Evolutionary conservation across 495 filamentous ascomycete species (phyloP), one percentile per base, ranked within the genome.

Genomic region (Penicillium paradoxum): DNA sequence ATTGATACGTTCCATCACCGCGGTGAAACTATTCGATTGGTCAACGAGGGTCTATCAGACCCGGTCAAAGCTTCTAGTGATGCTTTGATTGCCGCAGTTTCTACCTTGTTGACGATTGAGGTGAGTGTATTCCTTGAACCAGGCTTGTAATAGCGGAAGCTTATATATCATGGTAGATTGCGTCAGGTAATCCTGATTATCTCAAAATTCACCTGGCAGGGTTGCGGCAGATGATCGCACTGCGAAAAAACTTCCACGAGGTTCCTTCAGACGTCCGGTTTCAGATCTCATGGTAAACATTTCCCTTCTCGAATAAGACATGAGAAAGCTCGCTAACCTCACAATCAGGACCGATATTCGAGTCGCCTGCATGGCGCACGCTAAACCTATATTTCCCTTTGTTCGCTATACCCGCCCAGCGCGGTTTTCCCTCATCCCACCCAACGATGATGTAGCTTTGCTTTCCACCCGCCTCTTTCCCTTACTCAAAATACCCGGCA

Each of bases 151-250:
- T 18, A 9, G n/a, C 14, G 6, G 8, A 27, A 10, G 45, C 48
- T 50, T 3, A 50, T n/a, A 47, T 25, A 34, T n/a, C 15, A 41
- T 25, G 24, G 21, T 34, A 77, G 74, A 74, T 75, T 32, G 71
- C 71, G 13, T 73, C 71, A 6, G 73, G 74, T 4, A 73, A 74
- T 34, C 65, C 71, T 8, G 71, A 77, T 49, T 74, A 74, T 59
- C 48, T 77, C 15, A 73, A 73, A 45, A 73, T 75, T n/a, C 74
- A 77, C 40, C 55, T 77, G 9, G 73, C 72, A n/a, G 74, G 74
- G 0, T 37, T 77, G 46, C 62, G 73, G 37, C 73, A 75, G 58
- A 77, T 77, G 71, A 69, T 77, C 18, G 61, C 64, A n/a, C 55
- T 77, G 51, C 60, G 74, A 44, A 68, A 71, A 24, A 73, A 60